A percentile compares a stretch with the other conserved stretches of the same genome.
Conservation (phyloP, 441 rosid genomes). For the Gossypium schwendimanii region DNA sequence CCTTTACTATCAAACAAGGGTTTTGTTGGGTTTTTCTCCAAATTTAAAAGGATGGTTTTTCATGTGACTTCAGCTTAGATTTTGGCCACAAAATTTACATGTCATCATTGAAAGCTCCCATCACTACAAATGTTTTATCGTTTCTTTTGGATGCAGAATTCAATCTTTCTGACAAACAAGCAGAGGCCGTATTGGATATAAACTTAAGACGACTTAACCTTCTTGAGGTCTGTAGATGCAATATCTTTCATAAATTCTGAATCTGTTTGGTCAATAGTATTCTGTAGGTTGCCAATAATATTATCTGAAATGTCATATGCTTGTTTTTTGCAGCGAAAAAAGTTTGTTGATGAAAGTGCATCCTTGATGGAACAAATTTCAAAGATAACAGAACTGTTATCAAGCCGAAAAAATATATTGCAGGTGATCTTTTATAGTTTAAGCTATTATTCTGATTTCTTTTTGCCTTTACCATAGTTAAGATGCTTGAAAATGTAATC, state of each 20-base stretch:
- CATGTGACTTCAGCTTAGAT: neutral
- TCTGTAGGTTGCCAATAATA: neutral
- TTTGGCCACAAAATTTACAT: neutral
- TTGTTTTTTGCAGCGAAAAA: conserved; percentile 54
- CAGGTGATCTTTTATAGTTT: conserved; percentile 42
- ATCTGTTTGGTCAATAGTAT: conserved; percentile 9
- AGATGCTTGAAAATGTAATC: neutral
- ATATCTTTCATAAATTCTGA: conserved; percentile 2
- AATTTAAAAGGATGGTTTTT: neutral
- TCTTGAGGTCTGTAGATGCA: conserved; percentile 57
- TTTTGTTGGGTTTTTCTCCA: neutral
- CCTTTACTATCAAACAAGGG: neutral
- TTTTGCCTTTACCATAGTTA: neutral
- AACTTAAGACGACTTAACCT: conserved; percentile 67
- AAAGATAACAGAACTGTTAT: conserved; percentile 63
- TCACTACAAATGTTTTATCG: neutral
- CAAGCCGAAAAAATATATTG: conserved; percentile 62
- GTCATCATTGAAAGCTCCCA: neutral
- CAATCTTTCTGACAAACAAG: conserved; percentile 79
- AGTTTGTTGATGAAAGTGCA: conserved; percentile 63
- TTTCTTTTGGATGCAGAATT: conserved; percentile 37
- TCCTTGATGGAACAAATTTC: conserved; percentile 63
- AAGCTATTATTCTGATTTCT: conserved; percentile 11
- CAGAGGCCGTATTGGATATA: conserved; percentile 82
- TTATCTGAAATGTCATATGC: conserved; percentile 7